Evolutionary conservation across 495 filamentous ascomycete genomes (phyloP).

Genomic region (Tuber melanosporum): DNA sequence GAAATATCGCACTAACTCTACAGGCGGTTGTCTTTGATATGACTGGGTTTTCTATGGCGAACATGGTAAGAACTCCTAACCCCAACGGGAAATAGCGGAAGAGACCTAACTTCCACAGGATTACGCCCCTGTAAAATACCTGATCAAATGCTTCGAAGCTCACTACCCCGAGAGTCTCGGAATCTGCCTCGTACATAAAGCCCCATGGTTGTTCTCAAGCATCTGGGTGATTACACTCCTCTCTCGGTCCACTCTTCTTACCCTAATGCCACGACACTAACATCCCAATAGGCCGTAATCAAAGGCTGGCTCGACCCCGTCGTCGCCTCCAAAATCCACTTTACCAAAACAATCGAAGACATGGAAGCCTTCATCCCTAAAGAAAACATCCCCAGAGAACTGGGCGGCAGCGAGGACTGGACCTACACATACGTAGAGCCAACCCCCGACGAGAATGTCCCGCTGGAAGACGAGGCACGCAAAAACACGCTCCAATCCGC

Average conservation of each 20-base stretch:
- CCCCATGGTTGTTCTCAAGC: slow-evolving; percentile 92
- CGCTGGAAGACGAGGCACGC: slow-evolving; percentile 51
- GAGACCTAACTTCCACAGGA: slow-evolving; percentile 53
- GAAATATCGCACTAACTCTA: slow-evolving; percentile 40
- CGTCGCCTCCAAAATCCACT: slow-evolving; percentile 89
- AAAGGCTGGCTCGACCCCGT: slow-evolving; percentile 95
- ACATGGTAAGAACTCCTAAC: slow-evolving; percentile 62
- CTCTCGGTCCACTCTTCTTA: background rate
- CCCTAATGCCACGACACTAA: slow-evolving; percentile 5
- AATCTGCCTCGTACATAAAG: slow-evolving; percentile 89
- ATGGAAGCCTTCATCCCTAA: slow-evolving; percentile 67
- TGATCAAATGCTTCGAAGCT: slow-evolving; percentile 98
- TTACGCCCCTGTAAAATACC: slow-evolving; percentile 93
- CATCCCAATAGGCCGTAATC: slow-evolving; percentile 61
- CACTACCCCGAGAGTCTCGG: slow-evolving; percentile 95
- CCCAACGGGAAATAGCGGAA: background rate
- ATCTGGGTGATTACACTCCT: slow-evolving; percentile 27
- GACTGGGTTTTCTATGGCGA: slow-evolving; percentile 83
- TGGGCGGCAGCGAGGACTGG: slow-evolving; percentile 79
- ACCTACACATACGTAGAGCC: slow-evolving; percentile 76
- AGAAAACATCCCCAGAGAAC: slow-evolving; percentile 65
- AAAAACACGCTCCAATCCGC: slow-evolving; percentile 55
- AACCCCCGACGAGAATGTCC: slow-evolving; percentile 51
- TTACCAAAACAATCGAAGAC: slow-evolving; percentile 76
- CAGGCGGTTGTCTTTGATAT: slow-evolving; percentile 80